A percentile compares a stretch with the other conserved stretches of the same genome.
These are phyloP conservation scores for Ettlia oleoabundans DNA, from an alignment of 139 green algal genomes.

Conservation along the genomic window DNA sequence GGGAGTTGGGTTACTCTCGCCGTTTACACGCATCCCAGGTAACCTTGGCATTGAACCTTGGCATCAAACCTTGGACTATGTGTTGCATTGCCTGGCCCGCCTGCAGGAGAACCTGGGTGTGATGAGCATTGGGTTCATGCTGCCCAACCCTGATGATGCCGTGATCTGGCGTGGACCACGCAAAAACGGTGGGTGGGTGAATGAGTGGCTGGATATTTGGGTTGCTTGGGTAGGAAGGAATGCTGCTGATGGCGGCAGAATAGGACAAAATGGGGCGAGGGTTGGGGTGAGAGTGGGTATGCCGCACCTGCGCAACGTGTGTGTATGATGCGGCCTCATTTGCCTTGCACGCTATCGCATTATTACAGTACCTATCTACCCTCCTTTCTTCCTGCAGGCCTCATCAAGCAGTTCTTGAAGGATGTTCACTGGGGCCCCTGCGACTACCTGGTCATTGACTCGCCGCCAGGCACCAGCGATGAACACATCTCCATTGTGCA, in stretches of 20 bases:
- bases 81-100: no score
- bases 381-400: conserved; percentile 41
- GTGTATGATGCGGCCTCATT: no score
- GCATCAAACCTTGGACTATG: no score
- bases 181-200: conserved; percentile 80
- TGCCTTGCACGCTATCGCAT: background rate
- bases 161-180: conserved; percentile 97
- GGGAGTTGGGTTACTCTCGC: no score
- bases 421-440: conserved; percentile 96
- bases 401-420: conserved; percentile 97
- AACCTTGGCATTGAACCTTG: no score
- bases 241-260: no score
- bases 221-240: no score
- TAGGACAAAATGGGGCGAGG: no score
- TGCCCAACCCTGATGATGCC: conserved; percentile 93
- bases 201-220: background rate
- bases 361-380: background rate
- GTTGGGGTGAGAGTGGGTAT: no score
- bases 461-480: conserved; percentile 95
- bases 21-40: no score
- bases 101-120: conserved; percentile 92
- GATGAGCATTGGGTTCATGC: conserved; percentile 99
- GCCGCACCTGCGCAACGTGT: no score
- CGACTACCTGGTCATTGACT: conserved; percentile 98
- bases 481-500: conserved; percentile 98